Evolutionary conservation across 805 yeast species (phyloP).

Genomic region (Starmerella riodocensis): DNA sequence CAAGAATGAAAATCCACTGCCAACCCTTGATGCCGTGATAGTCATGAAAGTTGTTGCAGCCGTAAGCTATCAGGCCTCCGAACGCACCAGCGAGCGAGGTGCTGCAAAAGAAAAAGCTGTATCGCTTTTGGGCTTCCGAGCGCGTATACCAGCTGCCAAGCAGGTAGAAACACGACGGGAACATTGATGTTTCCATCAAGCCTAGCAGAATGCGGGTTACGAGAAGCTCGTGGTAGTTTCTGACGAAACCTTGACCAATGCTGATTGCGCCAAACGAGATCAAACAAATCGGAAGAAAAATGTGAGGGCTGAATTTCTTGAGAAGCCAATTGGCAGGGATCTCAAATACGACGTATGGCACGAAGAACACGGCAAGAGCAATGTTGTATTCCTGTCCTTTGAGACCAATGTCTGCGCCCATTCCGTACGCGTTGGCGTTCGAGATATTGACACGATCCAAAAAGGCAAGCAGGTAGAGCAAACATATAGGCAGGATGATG

Average conservation of each 20-base stretch:
- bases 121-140: conserved; percentile 54
- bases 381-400: conserved; percentile 47
- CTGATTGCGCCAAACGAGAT: conserved; percentile 50
- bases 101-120: conserved; percentile 54
- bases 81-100: conserved; percentile 70
- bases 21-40: conserved; percentile 33
- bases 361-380: conserved; percentile 57
- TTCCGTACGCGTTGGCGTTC: conserved; percentile 64
- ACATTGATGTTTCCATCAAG: conserved; percentile 54
- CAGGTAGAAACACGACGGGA: conserved; percentile 63
- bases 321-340: conserved; percentile 50
- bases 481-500: conserved; percentile 63
- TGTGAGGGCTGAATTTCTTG: conserved; percentile 47
- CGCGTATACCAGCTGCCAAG: conserved; percentile 53
- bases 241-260: conserved; percentile 52
- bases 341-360: conserved; percentile 54
- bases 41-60: conserved; percentile 42
- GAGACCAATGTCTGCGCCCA: conserved; percentile 42
- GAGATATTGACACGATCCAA: conserved; percentile 73
- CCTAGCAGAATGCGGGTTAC: conserved; percentile 57
- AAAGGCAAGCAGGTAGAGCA: conserved; percentile 62
- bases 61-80: conserved; percentile 60
- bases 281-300: conserved; percentile 49
- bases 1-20: conserved; percentile 45
- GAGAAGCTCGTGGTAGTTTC: conserved; percentile 44